phyloP scores from a whole-genome alignment of 2,329 filamentous ascomycete genomes.

The Ceratocystis huliohia region DNA sequence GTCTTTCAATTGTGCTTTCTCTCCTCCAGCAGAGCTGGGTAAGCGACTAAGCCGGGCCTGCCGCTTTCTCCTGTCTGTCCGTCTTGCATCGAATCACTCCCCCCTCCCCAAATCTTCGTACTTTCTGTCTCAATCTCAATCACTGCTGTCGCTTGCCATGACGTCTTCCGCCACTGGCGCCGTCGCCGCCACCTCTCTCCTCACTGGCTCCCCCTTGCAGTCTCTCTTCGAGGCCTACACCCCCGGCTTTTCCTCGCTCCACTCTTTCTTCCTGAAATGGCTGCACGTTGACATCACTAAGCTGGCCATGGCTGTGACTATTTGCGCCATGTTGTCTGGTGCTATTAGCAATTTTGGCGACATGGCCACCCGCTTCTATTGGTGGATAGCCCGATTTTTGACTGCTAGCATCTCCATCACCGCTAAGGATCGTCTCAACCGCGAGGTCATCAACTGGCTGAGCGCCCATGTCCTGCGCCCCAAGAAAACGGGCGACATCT shows the following conservation, averaged over 20 bases:
- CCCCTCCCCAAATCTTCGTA: not conserved
- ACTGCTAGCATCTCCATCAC: constrained; percentile 30
- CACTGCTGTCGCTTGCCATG: too few relatives aligned
- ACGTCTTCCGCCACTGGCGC: not conserved
- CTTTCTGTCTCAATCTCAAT: too few relatives aligned
- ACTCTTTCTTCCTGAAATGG: constrained; percentile 28
- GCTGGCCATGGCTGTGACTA: constrained; percentile 27
- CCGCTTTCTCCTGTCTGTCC: not conserved
- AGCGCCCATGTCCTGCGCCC: constrained; percentile 27
- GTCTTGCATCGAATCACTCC: not conserved
- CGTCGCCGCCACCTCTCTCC: constrained; percentile 7
- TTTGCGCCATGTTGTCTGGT: constrained; percentile 28
- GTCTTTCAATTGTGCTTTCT: not conserved
- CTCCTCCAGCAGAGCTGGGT: not conserved
- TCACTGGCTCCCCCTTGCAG: constrained; percentile 7
- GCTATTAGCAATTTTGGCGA: constrained; percentile 26
- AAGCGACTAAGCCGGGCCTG: not conserved
- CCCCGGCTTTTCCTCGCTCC: constrained; percentile 12
- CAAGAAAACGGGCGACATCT: constrained; percentile 22
- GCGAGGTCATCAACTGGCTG: constrained; percentile 31
- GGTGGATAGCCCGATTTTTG: constrained; percentile 30
- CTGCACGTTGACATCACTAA: constrained; percentile 29
- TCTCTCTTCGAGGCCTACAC: constrained; percentile 13
- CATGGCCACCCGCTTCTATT: constrained; percentile 27
- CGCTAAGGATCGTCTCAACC: constrained; percentile 30